Conservation (phyloP, 495 filamentous ascomycete species). For the Podospora bellae-mahoneyi region DNA sequence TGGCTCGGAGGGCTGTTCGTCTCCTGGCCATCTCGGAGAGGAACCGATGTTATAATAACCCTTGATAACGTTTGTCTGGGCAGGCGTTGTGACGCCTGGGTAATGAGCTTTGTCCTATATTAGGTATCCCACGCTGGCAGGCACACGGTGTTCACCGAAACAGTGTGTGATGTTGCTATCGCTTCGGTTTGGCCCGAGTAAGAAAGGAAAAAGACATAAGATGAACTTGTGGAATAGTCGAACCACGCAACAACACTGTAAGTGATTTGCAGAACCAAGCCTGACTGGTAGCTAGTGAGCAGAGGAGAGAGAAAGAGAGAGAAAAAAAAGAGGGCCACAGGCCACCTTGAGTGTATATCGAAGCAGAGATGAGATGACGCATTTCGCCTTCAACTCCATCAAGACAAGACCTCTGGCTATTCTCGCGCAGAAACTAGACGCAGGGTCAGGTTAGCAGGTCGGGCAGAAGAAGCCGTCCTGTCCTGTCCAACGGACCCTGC, state of each 20-base stretch:
- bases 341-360: conserved; percentile 15
- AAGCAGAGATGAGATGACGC: conserved; percentile 16
- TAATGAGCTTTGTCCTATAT: background rate
- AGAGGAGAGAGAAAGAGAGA: background rate
- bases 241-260: conserved; percentile 4
- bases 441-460: conserved; percentile 14
- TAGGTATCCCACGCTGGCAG: background rate
- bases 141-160: background rate
- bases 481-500: conserved; percentile 14
- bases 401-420: background rate
- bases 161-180: background rate
- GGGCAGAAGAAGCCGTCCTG: conserved; percentile 10
- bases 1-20: conserved; percentile 22
- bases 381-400: background rate
- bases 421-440: conserved; percentile 14
- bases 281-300: background rate
- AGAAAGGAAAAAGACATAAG: background rate
- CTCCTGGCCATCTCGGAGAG: conserved; percentile 19
- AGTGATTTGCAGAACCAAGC: background rate
- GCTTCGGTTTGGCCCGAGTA: background rate
- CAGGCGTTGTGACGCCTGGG: background rate
- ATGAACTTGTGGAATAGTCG: background rate
- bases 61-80: background rate
- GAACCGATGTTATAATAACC: background rate
- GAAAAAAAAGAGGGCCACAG: background rate